These are phyloP conservation scores for Rhodofomes roseus DNA, from an alignment of 1,284 basidiomycete genomes.

Conservation along the genomic window DNA sequence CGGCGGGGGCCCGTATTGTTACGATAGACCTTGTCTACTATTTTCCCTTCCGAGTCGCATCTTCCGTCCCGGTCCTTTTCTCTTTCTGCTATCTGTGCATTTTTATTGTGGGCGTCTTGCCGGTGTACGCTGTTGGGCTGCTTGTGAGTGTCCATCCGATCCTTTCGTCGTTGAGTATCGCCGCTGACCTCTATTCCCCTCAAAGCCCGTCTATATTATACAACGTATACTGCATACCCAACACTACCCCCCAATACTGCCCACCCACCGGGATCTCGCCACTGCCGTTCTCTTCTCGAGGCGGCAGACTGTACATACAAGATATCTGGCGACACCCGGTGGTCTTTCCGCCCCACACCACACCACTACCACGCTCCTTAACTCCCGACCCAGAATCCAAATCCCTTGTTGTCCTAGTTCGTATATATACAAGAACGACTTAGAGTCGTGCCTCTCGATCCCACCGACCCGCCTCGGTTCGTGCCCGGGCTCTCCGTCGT, in stretches of 20 bases:
- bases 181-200: neutral
- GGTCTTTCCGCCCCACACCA: neutral
- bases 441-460: conserved; percentile 2
- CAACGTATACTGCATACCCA: conserved; percentile 18
- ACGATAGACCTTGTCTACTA: conserved; percentile 15
- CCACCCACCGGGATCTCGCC: conserved; percentile 1
- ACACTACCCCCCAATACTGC: conserved; percentile 8
- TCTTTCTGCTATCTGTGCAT: conserved; percentile 4
- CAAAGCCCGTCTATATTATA: conserved; percentile 16
- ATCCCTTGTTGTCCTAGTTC: conserved; percentile 2
- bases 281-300: neutral
- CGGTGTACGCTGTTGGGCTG: conserved; percentile 24
- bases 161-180: too few species aligned
- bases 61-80: neutral
- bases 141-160: conserved; percentile 16
- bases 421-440: conserved; percentile 2
- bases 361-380: conserved; percentile 7
- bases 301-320: conserved; percentile 6
- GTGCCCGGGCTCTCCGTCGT: too few species aligned
- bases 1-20: conserved; percentile 1
- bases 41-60: neutral
- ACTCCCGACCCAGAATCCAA: neutral
- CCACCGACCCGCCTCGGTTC: too few species aligned
- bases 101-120: conserved; percentile 10
- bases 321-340: conserved; percentile 4